phyloP scores from a whole-genome alignment of 2,329 filamentous ascomycete genomes.

The Fusarium staphyleae region DNA sequence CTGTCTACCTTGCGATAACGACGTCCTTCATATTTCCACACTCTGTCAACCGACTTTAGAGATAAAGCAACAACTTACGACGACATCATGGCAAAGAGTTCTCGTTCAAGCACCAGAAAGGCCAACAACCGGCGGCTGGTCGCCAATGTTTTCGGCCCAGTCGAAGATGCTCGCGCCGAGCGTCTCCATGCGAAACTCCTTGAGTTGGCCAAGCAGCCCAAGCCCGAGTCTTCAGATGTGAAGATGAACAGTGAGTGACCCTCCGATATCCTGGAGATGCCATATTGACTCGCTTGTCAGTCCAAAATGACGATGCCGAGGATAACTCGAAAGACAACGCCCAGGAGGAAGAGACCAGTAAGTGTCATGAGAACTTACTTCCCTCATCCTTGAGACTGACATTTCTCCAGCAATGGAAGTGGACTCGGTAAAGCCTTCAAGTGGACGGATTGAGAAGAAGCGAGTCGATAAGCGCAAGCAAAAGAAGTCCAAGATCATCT shows the following conservation, averaged over 20 bases:
- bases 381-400: constrained; percentile 20
- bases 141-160: constrained; percentile 82
- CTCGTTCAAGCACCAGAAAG: constrained; percentile 80
- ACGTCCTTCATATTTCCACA: constrained; percentile 10
- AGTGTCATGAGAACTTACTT: constrained; percentile 20
- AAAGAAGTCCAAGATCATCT: constrained; percentile 66
- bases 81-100: constrained; percentile 82
- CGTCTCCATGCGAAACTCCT: constrained; percentile 86
- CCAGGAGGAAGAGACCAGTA: constrained; percentile 36
- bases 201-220: constrained; percentile 79
- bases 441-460: constrained; percentile 54
- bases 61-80: constrained; percentile 7
- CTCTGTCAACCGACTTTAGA: constrained; percentile 16
- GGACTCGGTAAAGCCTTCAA: constrained; percentile 55
- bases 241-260: constrained; percentile 53
- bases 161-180: constrained; percentile 78
- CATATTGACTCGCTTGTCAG: constrained; percentile 27
- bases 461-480: constrained; percentile 64
- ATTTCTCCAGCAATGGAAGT: constrained; percentile 61
- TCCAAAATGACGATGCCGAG: constrained; percentile 40
- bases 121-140: constrained; percentile 84
- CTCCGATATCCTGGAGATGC: background rate
- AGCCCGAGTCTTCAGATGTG: constrained; percentile 63
- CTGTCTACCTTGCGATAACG: constrained; percentile 18
- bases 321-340: constrained; percentile 44